Percentiles rank a stretch among this genome's conserved stretches.
These are phyloP conservation scores for Epichloe bromicola DNA, from an alignment of 2,329 filamentous ascomycete species.

Conservation along the genomic window DNA sequence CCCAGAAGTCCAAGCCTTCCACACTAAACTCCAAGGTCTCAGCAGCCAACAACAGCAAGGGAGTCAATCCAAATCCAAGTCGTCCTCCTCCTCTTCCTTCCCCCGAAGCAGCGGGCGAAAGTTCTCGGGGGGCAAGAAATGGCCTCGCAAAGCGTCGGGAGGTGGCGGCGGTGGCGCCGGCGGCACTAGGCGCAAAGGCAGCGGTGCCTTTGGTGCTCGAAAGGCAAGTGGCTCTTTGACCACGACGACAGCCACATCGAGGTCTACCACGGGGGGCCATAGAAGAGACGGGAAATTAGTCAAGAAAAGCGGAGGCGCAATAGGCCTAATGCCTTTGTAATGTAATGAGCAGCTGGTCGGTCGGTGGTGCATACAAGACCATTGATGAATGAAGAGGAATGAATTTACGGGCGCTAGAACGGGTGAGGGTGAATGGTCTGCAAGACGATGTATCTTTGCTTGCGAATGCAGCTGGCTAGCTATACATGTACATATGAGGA, in stretches of 20 bases:
- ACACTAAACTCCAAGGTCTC: slow-evolving; percentile 18
- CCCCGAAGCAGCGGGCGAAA: slow-evolving; percentile 16
- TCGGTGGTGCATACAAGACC: no score
- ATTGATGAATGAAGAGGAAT: background rate
- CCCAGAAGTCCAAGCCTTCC: slow-evolving; percentile 22
- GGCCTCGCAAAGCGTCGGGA: slow-evolving; percentile 16
- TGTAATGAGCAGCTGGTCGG: background rate
- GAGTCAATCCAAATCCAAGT: slow-evolving; percentile 14
- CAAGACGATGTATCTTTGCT: background rate
- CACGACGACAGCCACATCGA: slow-evolving; percentile 7
- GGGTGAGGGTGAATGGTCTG: no score
- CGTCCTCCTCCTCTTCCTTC: slow-evolving; percentile 13
- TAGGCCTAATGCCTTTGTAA: slow-evolving; percentile 27
- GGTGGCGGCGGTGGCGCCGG: slow-evolving; percentile 11
- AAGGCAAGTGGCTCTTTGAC: slow-evolving; percentile 19
- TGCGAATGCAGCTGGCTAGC: background rate
- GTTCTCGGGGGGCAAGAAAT: slow-evolving; percentile 16
- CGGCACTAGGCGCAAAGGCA: slow-evolving; percentile 18
- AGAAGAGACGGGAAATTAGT: slow-evolving; percentile 18
- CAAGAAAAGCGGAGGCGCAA: slow-evolving; percentile 22
- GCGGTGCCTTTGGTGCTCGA: slow-evolving; percentile 9
- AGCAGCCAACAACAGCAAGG: slow-evolving; percentile 12
- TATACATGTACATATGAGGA: background rate
- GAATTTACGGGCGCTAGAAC: background rate
- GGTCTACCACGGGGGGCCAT: slow-evolving; percentile 9